Evolutionary conservation across 495 filamentous ascomycete species (phyloP).

Genomic region (Penicillium daleae): DNA sequence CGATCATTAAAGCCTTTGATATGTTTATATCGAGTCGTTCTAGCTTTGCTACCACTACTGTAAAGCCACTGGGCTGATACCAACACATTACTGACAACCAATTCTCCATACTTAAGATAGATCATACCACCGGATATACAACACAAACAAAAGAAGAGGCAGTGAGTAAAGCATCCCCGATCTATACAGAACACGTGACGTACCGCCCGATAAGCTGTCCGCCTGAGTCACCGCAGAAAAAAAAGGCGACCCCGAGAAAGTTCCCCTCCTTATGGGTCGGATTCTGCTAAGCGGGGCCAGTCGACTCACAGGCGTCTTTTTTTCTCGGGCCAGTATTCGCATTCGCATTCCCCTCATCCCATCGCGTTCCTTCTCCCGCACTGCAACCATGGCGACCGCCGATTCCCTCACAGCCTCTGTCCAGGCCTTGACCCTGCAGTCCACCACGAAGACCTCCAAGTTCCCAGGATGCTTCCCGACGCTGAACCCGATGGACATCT

Average conservation of each 20-base stretch:
- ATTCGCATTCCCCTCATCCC: conserved; percentile 9
- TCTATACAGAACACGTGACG: conserved; percentile 21
- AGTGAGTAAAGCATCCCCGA: not conserved
- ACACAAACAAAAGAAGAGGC: not conserved
- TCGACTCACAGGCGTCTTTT: conserved; percentile 43
- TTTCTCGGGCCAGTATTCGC: conserved; percentile 22
- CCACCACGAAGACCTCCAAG: conserved; percentile 42
- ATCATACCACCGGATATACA: not conserved
- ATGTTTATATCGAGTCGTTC: no score
- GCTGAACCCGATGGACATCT: conserved; percentile 85
- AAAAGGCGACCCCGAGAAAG: conserved; percentile 39
- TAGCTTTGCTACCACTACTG: no score
- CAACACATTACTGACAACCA: no score
- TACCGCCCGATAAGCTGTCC: conserved; percentile 38
- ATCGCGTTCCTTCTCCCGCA: conserved; percentile 14
- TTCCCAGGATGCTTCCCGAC: conserved; percentile 60
- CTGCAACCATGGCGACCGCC: conserved; percentile 40
- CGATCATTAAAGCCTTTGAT: no score
- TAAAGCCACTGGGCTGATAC: no score
- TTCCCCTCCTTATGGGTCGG: conserved; percentile 50
- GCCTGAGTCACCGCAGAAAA: conserved; percentile 40
- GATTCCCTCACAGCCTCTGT: conserved; percentile 41
- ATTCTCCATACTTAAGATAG: no score
- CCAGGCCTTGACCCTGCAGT: conserved; percentile 46
- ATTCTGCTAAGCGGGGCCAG: conserved; percentile 49